Evolutionary conservation across 2,329 filamentous ascomycete species (phyloP).

Genomic region (Nigrograna mackinnonii): DNA sequence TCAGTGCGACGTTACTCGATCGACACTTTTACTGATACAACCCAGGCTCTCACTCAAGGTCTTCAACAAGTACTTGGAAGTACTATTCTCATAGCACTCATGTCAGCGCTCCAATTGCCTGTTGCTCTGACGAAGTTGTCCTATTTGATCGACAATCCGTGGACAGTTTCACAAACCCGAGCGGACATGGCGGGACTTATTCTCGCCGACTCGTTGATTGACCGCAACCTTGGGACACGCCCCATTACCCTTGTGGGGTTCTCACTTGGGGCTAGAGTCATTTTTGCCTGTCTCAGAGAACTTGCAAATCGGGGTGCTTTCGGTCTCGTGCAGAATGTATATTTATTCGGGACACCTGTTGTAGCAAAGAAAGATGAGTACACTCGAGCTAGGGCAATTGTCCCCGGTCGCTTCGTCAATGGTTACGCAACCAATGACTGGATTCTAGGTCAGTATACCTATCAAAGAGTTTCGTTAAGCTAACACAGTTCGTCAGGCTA

Average conservation of each 20-base stretch:
- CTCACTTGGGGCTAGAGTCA: slow-evolving; percentile 87
- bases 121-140: slow-evolving; percentile 90
- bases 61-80: slow-evolving; percentile 92
- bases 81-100: slow-evolving; percentile 84
- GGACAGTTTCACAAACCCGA: slow-evolving; percentile 93
- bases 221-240: slow-evolving; percentile 85
- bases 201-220: slow-evolving; percentile 89
- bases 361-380: slow-evolving; percentile 94
- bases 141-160: slow-evolving; percentile 97
- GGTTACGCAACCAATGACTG: slow-evolving; percentile 94
- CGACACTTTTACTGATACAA: too few relatives aligned
- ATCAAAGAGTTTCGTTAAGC: slow-evolving; percentile 41
- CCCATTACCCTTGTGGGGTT: slow-evolving; percentile 95
- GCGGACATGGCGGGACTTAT: slow-evolving; percentile 89
- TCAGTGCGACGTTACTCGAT: too few relatives aligned
- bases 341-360: slow-evolving; percentile 88
- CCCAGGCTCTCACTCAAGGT: slow-evolving; percentile 89
- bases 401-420: slow-evolving; percentile 92
- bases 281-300: slow-evolving; percentile 88
- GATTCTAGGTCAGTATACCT: slow-evolving; percentile 76
- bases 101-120: slow-evolving; percentile 92
- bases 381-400: slow-evolving; percentile 76
- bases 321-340: slow-evolving; percentile 92
- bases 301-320: slow-evolving; percentile 81
- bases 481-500: slow-evolving; percentile 74